Percentiles rank a stretch among this genome's conserved stretches.
Evolutionary conservation across 73 alveolate genomes (phyloP).

Genomic region (Strombidium stylifer): DNA sequence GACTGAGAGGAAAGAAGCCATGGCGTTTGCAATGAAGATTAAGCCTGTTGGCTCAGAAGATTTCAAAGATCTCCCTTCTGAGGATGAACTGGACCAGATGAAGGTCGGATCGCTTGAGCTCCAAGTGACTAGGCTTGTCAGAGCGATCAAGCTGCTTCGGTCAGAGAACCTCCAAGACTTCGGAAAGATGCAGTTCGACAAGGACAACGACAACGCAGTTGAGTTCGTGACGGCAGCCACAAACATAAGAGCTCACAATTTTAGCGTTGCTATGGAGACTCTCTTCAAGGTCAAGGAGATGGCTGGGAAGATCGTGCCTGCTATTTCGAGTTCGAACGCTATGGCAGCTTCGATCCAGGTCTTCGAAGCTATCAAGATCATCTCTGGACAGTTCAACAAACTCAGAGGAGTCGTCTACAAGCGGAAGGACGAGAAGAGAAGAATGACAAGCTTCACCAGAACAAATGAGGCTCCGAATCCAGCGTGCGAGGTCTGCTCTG

Average conservation of each 20-base stretch:
- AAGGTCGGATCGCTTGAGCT: background rate
- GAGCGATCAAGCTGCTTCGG: background rate
- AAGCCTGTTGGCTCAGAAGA: too few relatives aligned
- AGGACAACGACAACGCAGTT: slow-evolving; percentile 87
- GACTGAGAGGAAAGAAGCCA: slow-evolving; percentile 10
- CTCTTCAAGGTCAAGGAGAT: slow-evolving; percentile 82
- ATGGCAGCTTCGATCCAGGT: slow-evolving; percentile 90
- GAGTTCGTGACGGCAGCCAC: slow-evolving; percentile 86
- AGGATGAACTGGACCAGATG: background rate
- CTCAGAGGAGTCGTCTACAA: slow-evolving; percentile 30
- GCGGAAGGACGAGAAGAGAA: slow-evolving; percentile 11
- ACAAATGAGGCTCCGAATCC: slow-evolving; percentile 30
- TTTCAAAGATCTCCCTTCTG: too few relatives aligned
- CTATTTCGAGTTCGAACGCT: slow-evolving; percentile 96
- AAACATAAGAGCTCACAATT: slow-evolving; percentile 86
- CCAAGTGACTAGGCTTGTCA: too few relatives aligned
- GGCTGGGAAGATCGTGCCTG: slow-evolving; percentile 98
- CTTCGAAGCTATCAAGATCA: slow-evolving; percentile 73
- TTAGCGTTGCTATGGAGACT: slow-evolving; percentile 45
- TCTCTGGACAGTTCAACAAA: slow-evolving; percentile 5
- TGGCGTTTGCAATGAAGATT: slow-evolving; percentile 9
- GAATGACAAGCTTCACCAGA: slow-evolving; percentile 2
- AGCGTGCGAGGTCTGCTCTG: slow-evolving; percentile 45
- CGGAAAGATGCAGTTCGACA: slow-evolving; percentile 77
- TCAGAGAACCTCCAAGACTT: slow-evolving; percentile 3